A percentile compares a stretch with the other conserved stretches of the same genome.
Evolutionary conservation across 83 land plant genomes (phyloP).

Genomic region (Thuja plicata): DNA sequence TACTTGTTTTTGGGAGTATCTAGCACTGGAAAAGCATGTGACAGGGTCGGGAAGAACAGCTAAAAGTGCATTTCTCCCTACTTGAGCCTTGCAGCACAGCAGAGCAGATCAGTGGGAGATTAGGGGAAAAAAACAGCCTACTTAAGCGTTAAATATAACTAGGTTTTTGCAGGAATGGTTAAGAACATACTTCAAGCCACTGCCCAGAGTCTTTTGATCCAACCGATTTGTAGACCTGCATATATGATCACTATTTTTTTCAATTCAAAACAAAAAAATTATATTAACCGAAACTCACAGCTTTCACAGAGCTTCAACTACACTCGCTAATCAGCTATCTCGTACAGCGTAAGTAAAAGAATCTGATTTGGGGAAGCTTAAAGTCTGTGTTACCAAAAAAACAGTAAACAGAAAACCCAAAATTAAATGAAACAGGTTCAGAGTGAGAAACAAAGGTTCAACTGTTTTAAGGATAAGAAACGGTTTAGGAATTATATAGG

Average conservation of each 20-base stretch:
- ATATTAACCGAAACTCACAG: conserved; percentile 6
- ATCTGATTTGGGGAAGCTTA: background rate
- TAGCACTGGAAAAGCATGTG: conserved; percentile 80
- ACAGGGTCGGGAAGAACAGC: conserved; percentile 92
- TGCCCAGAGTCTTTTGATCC: conserved; percentile 63
- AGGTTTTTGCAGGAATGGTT: background rate
- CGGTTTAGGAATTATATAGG: background rate
- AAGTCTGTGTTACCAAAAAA: background rate
- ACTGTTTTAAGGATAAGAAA: background rate
- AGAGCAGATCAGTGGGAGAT: background rate
- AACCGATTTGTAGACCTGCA: conserved; percentile 77
- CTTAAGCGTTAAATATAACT: conserved; percentile 3
- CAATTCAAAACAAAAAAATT: background rate
- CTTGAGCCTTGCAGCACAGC: conserved; percentile 52
- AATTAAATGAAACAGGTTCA: background rate
- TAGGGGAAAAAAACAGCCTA: background rate
- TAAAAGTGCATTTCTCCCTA: conserved; percentile 64
- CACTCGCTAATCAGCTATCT: background rate
- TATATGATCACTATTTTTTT: background rate
- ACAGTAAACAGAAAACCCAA: background rate
- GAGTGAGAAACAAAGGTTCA: background rate
- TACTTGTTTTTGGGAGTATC: conserved; percentile 73
- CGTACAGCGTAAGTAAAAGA: background rate
- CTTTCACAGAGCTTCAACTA: background rate
- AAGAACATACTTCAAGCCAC: conserved; percentile 57